Percentiles rank a stretch among this genome's conserved stretches.
Conservation (phyloP, 768 basidiomycete species). For the Boletus rex-veris region DNA sequence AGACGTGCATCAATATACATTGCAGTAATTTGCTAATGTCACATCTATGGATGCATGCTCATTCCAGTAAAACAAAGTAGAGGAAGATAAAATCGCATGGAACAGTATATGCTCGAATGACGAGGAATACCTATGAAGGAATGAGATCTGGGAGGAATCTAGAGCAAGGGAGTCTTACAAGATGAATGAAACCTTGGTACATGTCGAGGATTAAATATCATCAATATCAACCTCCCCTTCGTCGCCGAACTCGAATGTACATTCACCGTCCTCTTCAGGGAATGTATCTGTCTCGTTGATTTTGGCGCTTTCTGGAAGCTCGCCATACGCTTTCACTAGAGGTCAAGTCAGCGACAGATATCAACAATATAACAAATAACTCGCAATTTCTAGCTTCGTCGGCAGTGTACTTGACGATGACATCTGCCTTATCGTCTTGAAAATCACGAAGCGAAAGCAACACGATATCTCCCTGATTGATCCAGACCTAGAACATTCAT, state of each 20-base stretch:
- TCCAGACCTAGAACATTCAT: constrained; percentile 76
- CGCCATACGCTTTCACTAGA: constrained; percentile 94
- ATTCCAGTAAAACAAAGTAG: constrained; percentile 11
- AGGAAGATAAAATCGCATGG: constrained; percentile 4
- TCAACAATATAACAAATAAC: constrained; percentile 23
- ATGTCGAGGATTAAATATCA: constrained; percentile 58
- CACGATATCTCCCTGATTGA: constrained; percentile 97
- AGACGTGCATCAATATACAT: constrained; percentile 15
- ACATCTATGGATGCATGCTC: constrained; percentile 25
- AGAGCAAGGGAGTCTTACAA: constrained; percentile 12
- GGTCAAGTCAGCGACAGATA: constrained; percentile 9
- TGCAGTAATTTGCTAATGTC: constrained; percentile 16
- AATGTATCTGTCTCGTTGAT: constrained; percentile 96
- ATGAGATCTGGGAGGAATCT: background rate
- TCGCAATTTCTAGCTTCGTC: constrained; percentile 84
- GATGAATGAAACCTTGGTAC: constrained; percentile 5
- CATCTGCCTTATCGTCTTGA: constrained; percentile 99
- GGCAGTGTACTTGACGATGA: constrained; percentile 97
- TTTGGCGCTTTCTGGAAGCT: constrained; percentile 93
- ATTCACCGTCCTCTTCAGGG: constrained; percentile 87
- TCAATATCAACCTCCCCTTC: constrained; percentile 88
- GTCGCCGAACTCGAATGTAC: constrained; percentile 87
- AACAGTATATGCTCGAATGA: constrained; percentile 8
- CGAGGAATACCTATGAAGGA: constrained; percentile 8
- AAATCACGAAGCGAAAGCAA: constrained; percentile 94